phyloP scores from a whole-genome alignment of 805 yeast genomes.

The Candida odintsovae region DNA sequence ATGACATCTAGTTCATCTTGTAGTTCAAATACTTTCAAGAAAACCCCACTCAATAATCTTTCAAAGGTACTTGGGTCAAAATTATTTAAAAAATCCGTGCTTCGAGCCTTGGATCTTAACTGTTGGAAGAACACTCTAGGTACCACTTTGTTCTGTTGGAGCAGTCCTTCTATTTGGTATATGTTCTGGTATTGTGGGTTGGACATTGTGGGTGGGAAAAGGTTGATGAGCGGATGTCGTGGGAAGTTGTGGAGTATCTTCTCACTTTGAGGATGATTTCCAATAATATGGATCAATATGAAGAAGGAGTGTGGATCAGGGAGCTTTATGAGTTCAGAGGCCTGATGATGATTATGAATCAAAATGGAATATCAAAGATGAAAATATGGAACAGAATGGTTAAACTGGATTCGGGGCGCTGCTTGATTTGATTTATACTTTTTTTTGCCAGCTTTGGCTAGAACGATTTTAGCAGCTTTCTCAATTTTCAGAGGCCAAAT shows the following conservation, averaged over 20 bases:
- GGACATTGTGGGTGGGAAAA: not conserved
- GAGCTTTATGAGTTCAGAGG: too few relatives aligned
- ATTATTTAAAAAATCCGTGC: constrained; percentile 8
- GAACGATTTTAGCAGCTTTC: not conserved
- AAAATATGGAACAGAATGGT: not conserved
- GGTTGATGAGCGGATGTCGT: not conserved
- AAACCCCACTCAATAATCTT: constrained; percentile 8
- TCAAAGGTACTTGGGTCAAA: constrained; percentile 9
- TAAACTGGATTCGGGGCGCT: not conserved
- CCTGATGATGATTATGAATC: not conserved
- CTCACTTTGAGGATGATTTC: too few relatives aligned
- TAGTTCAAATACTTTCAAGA: constrained; percentile 3
- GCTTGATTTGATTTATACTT: not conserved
- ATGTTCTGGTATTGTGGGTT: constrained; percentile 4
- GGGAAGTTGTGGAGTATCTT: too few relatives aligned
- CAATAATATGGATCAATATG: too few relatives aligned
- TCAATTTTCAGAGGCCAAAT: not conserved
- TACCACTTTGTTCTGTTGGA: not conserved
- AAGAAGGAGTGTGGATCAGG: too few relatives aligned
- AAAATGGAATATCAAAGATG: too few relatives aligned
- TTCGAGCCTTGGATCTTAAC: constrained; percentile 13
- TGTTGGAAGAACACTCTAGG: constrained; percentile 9
- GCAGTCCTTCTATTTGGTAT: not conserved
- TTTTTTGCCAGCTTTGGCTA: not conserved
- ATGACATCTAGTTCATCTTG: constrained; percentile 16